Evolutionary conservation across 768 basidiomycete genomes (phyloP).

Genomic region (Cyathus striatus): DNA sequence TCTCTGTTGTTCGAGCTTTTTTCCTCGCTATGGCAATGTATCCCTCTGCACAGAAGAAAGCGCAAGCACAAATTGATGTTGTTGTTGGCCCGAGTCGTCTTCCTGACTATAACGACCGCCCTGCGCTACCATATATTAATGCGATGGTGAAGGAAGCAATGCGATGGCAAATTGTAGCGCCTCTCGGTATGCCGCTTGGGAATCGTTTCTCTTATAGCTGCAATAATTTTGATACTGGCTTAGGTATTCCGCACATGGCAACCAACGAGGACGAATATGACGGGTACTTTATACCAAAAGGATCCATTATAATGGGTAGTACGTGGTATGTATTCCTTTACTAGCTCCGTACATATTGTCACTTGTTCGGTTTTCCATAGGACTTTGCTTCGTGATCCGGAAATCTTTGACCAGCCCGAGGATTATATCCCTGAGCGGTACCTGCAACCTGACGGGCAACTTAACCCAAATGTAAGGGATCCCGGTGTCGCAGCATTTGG

Average conservation of each 20-base stretch:
- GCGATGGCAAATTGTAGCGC: neutral
- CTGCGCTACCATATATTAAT: constrained; percentile 29
- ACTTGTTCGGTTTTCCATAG: neutral
- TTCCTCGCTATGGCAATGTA: constrained; percentile 34
- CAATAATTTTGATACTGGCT: neutral
- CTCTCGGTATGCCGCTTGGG: neutral
- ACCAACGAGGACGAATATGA: constrained; percentile 8
- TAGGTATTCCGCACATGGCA: constrained; percentile 4
- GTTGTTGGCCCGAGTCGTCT: constrained; percentile 28
- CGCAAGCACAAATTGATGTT: constrained; percentile 36
- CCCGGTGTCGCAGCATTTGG: constrained; percentile 3
- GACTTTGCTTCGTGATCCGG: constrained; percentile 6
- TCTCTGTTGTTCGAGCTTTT: constrained; percentile 22
- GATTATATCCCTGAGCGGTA: constrained; percentile 5
- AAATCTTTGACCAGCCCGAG: constrained; percentile 3
- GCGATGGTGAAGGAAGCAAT: constrained; percentile 24
- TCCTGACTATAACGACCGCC: constrained; percentile 27
- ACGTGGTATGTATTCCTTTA: constrained; percentile 7
- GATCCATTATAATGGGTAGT: constrained; percentile 8
- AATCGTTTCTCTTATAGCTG: neutral
- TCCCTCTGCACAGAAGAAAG: constrained; percentile 28
- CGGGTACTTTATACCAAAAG: constrained; percentile 9
- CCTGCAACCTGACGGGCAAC: constrained; percentile 7
- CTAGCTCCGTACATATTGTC: neutral
- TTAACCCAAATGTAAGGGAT: constrained; percentile 2